A percentile compares a stretch with the other conserved stretches of the same genome.
Evolutionary conservation across 1,284 basidiomycete genomes (phyloP).

Genomic region (Polyporus tsugae): DNA sequence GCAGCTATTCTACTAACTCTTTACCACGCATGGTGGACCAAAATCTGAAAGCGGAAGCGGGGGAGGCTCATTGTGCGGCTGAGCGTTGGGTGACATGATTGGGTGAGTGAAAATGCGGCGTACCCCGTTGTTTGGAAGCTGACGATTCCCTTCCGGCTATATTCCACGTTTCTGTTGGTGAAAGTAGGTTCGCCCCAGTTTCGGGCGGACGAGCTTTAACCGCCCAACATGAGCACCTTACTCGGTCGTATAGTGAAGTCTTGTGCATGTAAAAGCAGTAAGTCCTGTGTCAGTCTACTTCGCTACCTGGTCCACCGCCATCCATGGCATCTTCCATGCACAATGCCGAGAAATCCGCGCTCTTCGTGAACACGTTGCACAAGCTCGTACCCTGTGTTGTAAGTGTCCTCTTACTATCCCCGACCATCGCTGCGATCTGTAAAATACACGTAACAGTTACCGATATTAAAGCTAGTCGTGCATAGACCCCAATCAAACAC

Average conservation of each 20-base stretch:
- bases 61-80: not conserved
- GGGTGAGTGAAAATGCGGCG: not conserved
- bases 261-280: not conserved
- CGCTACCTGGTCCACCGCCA: not conserved
- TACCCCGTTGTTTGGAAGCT: not conserved
- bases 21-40: not conserved
- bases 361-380: slow-evolving; percentile 10
- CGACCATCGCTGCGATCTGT: slow-evolving; percentile 13
- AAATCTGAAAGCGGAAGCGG: not conserved
- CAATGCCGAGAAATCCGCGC: not conserved
- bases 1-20: not conserved
- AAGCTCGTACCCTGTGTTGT: slow-evolving; percentile 7
- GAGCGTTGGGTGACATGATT: not conserved
- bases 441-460: slow-evolving; percentile 17
- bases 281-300: not conserved
- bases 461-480: not conserved
- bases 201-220: not conserved
- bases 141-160: not conserved
- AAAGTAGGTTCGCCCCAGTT: not conserved
- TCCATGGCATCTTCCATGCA: not conserved
- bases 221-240: not conserved
- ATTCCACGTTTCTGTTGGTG: not conserved
- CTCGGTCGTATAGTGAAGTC: not conserved
- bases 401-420: slow-evolving; percentile 4
- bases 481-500: not conserved